phyloP scores from a whole-genome alignment of 441 rosid species.

The Pelargonium fulgidum region DNA sequence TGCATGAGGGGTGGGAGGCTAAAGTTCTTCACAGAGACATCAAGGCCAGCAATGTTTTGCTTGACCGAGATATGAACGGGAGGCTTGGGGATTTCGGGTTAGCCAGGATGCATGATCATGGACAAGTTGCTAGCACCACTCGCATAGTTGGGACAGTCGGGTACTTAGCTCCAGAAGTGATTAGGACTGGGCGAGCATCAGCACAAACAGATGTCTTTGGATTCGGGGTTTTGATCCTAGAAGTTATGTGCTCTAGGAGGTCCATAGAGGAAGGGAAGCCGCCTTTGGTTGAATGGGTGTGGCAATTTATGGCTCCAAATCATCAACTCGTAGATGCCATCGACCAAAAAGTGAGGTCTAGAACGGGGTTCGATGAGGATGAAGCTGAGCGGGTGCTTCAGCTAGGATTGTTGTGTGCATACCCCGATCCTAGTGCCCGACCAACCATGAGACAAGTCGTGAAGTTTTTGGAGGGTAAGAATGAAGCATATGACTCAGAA shows the following conservation, averaged over 20 bases:
- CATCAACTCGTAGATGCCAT: slow-evolving; percentile 34
- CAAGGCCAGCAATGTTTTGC: slow-evolving; percentile 73
- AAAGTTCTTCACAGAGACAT: slow-evolving; percentile 66
- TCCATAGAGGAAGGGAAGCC: slow-evolving; percentile 62
- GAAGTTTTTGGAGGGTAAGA: slow-evolving; percentile 51
- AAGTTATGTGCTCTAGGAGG: slow-evolving; percentile 72
- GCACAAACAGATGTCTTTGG: slow-evolving; percentile 58
- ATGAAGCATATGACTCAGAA: slow-evolving; percentile 36
- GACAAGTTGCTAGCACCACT: slow-evolving; percentile 47
- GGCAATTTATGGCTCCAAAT: slow-evolving; percentile 40
- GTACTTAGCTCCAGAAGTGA: slow-evolving; percentile 65
- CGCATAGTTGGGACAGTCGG: slow-evolving; percentile 70
- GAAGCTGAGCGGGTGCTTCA: slow-evolving; percentile 50
- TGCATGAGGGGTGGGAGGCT: slow-evolving; percentile 80
- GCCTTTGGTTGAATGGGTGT: slow-evolving; percentile 44
- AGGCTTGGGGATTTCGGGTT: slow-evolving; percentile 65
- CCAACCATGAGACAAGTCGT: slow-evolving; percentile 78
- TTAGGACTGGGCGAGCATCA: slow-evolving; percentile 54
- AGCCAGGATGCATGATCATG: slow-evolving; percentile 60
- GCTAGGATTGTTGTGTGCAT: slow-evolving; percentile 58
- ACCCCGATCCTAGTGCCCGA: slow-evolving; percentile 46
- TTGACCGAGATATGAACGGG: slow-evolving; percentile 64
- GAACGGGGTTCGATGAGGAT: slow-evolving; percentile 19
- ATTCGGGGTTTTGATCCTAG: slow-evolving; percentile 53
- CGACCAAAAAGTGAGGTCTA: slow-evolving; percentile 31